phyloP scores from a whole-genome alignment of 2,329 filamentous ascomycete species.

The Didymellaceae sp. region DNA sequence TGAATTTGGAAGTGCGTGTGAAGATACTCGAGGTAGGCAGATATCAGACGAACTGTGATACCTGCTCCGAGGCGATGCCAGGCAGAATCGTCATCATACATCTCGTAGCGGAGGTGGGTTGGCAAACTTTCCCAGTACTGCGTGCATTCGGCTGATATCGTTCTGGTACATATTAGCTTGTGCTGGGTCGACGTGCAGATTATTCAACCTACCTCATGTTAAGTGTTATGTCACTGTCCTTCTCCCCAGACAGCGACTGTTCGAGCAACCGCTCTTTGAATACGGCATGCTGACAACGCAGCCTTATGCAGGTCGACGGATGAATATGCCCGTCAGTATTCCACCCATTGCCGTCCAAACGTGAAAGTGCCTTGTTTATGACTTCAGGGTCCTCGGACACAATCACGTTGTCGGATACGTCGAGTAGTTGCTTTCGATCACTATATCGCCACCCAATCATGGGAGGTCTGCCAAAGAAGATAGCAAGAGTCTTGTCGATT shows the following conservation, averaged over 20 bases:
- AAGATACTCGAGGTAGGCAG: slow-evolving; percentile 44
- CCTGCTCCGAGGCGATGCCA: slow-evolving; percentile 36
- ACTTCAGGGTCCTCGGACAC: slow-evolving; percentile 32
- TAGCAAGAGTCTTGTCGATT: slow-evolving; percentile 43
- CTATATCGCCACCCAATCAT: slow-evolving; percentile 45
- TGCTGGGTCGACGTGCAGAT: too few species aligned
- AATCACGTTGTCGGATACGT: slow-evolving; percentile 39
- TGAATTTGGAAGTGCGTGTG: slow-evolving; percentile 45
- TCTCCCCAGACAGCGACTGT: slow-evolving; percentile 41
- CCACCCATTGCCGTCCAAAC: slow-evolving; percentile 41
- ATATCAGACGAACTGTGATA: slow-evolving; percentile 36
- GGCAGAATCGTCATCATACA: slow-evolving; percentile 40
- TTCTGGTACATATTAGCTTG: slow-evolving; percentile 23
- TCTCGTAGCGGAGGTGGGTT: slow-evolving; percentile 43
- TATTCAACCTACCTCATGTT: slow-evolving; percentile 38
- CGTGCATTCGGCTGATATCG: slow-evolving; percentile 36
- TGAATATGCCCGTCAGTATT: slow-evolving; percentile 37
- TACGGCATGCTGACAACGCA: slow-evolving; percentile 35
- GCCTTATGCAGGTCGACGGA: slow-evolving; percentile 35
- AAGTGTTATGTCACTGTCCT: slow-evolving; percentile 34
- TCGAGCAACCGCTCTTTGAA: slow-evolving; percentile 44
- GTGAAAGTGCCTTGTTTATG: slow-evolving; percentile 35
- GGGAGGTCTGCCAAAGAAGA: slow-evolving; percentile 45
- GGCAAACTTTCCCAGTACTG: slow-evolving; percentile 40
- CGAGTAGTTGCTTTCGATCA: slow-evolving; percentile 40